Evolutionary conservation across 176 grass and related monocot genomes (phyloP), one percentile per base, ranked within the genome.

Genomic region (Tillandsia fasciculata): DNA sequence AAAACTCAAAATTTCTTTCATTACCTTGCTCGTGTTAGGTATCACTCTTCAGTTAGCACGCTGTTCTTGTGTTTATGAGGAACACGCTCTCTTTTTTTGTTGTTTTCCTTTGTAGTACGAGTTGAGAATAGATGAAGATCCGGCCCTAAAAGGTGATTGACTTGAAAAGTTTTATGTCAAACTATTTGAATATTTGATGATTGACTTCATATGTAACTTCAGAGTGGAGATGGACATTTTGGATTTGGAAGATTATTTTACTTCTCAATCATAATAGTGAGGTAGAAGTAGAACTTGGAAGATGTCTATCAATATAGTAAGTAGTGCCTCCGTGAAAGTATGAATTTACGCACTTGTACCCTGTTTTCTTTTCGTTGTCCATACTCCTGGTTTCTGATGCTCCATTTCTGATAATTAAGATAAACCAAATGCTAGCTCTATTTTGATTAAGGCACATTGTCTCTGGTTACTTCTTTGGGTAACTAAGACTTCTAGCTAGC

Each of bases 81-180:
- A 58, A 5, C 15, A 20, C 14, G 3, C 4, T 77, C 48, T 69
- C 10, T 78, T 61, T 72, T 63, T 49, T 72, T 53, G 24, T 80
- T 76, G 7, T 84, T 67, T 83, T 89, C 18, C 29, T 33, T 91
- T 96, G 88, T 96, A 96, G 88, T 88, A 89, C 83, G 83, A 85
- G 92, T 89, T 70, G 72, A 94, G 82, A 94, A 78, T 96, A 96
- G 88, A 96, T 92, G 88, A 96, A 87, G 81, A 56, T 77, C 88
- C 79, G 83, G 73, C 61, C 64, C 72, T 27, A 72, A 88, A 96
- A 96, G 81, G 92, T 86, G 92, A 90, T 75, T 85, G 71, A 53
- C 70, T 52, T 63, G 79, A 69, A 77, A 78, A 61, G 24, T 33
- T 70, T 53, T 15, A 78, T 23, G 14, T 59, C 9, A 2, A 9